Percentiles rank a stretch among this genome's conserved stretches.
Conservation (phyloP, 2,329 filamentous ascomycete genomes). For the Trichoderma gracile region DNA sequence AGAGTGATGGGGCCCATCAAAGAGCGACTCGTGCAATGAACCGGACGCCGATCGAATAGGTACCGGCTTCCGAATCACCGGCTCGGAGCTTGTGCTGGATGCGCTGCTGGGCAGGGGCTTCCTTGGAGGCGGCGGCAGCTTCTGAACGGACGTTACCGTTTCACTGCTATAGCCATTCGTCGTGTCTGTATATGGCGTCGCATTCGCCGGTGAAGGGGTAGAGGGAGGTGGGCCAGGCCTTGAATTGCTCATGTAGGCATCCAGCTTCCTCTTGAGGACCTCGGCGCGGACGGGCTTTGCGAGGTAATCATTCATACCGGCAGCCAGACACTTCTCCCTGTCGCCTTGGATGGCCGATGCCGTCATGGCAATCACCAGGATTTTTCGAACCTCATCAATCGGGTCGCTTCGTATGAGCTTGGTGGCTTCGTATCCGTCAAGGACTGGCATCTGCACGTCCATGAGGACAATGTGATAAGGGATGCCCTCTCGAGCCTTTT, state of each 20-base stretch:
- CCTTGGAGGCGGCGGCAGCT: slow-evolving; percentile 22
- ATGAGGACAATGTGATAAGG: slow-evolving; percentile 92
- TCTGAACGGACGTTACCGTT: slow-evolving; percentile 11
- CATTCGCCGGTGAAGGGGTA: slow-evolving; percentile 17
- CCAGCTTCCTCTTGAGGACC: slow-evolving; percentile 80
- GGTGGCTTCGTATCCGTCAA: slow-evolving; percentile 91
- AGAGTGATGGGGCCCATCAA: slow-evolving; percentile 38
- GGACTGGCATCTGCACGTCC: slow-evolving; percentile 94
- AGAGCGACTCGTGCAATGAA: slow-evolving; percentile 38
- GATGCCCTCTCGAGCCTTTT: slow-evolving; percentile 66
- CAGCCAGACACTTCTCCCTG: slow-evolving; percentile 90
- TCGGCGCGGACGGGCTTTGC: slow-evolving; percentile 93
- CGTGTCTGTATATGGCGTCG: slow-evolving; percentile 7
- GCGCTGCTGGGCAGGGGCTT: slow-evolving; percentile 24
- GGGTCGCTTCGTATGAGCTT: slow-evolving; percentile 76
- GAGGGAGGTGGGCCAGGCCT: not conserved
- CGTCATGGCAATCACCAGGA: slow-evolving; percentile 97
- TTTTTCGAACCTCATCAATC: slow-evolving; percentile 72
- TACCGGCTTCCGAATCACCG: slow-evolving; percentile 18
- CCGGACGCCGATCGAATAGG: slow-evolving; percentile 29
- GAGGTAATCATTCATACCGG: slow-evolving; percentile 96
- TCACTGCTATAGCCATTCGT: slow-evolving; percentile 21
- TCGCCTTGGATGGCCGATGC: slow-evolving; percentile 93
- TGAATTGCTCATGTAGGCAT: slow-evolving; percentile 51
- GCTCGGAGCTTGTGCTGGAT: slow-evolving; percentile 17